Conservation (phyloP, 768 basidiomycete genomes). For the Pleurotus eryngii region DNA sequence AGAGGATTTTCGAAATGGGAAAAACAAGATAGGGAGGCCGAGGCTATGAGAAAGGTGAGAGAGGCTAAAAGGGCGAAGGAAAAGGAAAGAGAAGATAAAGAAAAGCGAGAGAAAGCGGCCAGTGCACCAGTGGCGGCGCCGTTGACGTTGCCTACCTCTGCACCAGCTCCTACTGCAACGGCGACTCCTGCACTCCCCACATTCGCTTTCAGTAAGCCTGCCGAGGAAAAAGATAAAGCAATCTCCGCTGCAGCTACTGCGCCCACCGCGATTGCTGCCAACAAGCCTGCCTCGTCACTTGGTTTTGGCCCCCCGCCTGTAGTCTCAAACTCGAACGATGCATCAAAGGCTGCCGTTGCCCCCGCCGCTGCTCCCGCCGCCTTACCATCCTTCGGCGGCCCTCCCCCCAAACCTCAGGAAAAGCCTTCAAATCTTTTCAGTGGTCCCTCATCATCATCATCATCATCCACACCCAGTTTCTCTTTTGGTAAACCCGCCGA, state of each 20-base stretch:
- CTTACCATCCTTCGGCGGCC: constrained; percentile 6
- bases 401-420: constrained; percentile 22
- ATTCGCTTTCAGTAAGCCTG: constrained; percentile 3
- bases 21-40: constrained; percentile 81
- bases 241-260: constrained; percentile 19
- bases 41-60: constrained; percentile 71
- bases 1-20: constrained; percentile 75
- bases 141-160: constrained; percentile 13
- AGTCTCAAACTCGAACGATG: constrained; percentile 6
- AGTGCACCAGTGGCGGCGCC: background rate
- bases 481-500: constrained; percentile 15
- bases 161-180: constrained; percentile 10
- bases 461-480: background rate
- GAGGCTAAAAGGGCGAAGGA: constrained; percentile 41
- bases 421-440: background rate
- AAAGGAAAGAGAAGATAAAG: constrained; percentile 28
- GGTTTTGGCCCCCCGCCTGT: constrained; percentile 17
- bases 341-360: constrained; percentile 7
- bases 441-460: background rate
- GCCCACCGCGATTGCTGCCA: background rate
- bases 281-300: constrained; percentile 8
- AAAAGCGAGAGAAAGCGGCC: constrained; percentile 23
- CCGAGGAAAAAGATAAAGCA: background rate
- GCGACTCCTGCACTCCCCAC: background rate
- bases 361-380: background rate